phyloP scores from a whole-genome alignment of 805 yeast genomes.

The Ogataea wickerhamii region DNA sequence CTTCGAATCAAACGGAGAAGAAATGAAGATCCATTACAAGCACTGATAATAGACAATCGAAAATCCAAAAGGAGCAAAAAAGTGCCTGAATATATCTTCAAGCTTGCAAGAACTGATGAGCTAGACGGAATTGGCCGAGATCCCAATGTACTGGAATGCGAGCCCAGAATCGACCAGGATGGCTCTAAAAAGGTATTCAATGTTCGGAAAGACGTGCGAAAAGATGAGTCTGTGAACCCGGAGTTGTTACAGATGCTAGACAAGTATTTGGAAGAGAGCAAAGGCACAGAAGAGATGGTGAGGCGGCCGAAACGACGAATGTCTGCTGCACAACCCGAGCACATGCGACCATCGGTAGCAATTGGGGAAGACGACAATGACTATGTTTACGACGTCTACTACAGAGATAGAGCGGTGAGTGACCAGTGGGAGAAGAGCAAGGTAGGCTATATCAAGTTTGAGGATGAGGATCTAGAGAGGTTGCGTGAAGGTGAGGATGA shows the following conservation, averaged over 20 bases:
- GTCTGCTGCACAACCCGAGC: conserved; percentile 15
- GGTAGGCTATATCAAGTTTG: conserved; percentile 52
- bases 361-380: conserved; percentile 36
- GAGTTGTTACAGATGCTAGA: conserved; percentile 75
- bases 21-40: conserved; percentile 84
- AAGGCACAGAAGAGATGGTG: conserved; percentile 15
- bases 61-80: conserved; percentile 38
- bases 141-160: conserved; percentile 20
- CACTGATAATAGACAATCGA: conserved; percentile 51
- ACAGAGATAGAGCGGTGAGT: conserved; percentile 53
- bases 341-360: conserved; percentile 14
- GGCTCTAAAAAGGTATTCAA: conserved; percentile 21
- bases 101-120: conserved; percentile 46
- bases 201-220: conserved; percentile 18
- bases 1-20: conserved; percentile 85
- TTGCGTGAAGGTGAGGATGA: conserved; percentile 37
- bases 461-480: conserved; percentile 45
- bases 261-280: conserved; percentile 47
- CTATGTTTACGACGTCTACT: conserved; percentile 89
- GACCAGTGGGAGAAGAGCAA: conserved; percentile 35
- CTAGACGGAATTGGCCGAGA: conserved; percentile 18
- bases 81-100: conserved; percentile 38
- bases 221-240: conserved; percentile 41
- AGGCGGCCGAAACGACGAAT: conserved; percentile 30
- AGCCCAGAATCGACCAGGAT: conserved; percentile 6